phyloP scores from a whole-genome alignment of 2,329 filamentous ascomycete genomes.

The Trematosphaeria pertusa region DNA sequence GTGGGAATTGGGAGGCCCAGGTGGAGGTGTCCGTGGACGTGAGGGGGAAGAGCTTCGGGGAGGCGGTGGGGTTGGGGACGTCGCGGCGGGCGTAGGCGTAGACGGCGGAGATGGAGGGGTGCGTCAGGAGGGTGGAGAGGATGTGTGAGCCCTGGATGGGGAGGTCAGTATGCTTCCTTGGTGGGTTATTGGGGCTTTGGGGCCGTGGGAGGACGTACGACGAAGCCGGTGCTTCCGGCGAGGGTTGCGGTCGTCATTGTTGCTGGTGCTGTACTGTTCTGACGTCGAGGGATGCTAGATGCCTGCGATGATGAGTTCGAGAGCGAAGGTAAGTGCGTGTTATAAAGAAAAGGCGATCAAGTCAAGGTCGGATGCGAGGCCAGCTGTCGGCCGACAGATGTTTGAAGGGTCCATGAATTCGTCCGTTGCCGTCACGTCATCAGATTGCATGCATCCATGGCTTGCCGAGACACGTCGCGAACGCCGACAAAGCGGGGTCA shows the following conservation, averaged over 20 bases:
- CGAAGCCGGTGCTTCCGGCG: conserved; percentile 71
- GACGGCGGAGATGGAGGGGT: conserved; percentile 61
- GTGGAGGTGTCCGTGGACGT: conserved; percentile 69
- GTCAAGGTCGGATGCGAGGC: too few relatives aligned
- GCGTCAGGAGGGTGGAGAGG: conserved; percentile 66
- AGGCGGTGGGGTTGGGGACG: conserved; percentile 58
- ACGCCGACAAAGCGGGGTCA: not conserved
- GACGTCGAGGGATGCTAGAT: too few relatives aligned
- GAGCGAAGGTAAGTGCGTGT: too few relatives aligned
- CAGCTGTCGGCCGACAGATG: too few relatives aligned
- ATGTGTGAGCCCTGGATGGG: conserved; percentile 72
- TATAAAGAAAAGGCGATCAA: too few relatives aligned
- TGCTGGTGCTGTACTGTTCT: not conserved
- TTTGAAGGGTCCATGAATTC: not conserved
- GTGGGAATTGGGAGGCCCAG: conserved; percentile 70
- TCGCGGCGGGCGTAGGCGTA: conserved; percentile 71
- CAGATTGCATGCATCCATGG: too few relatives aligned
- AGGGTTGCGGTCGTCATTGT: conserved; percentile 60
- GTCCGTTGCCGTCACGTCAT: not conserved
- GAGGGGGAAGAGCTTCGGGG: conserved; percentile 70
- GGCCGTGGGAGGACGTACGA: conserved; percentile 43
- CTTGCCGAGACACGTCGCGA: not conserved
- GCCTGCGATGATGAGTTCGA: too few relatives aligned
- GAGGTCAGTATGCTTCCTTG: conserved; percentile 1
- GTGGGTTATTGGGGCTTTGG: not conserved